Base-by-base conservation (phyloP, 371 early-diverging fungal genomes). In the Pancytospora philotis region DNA sequence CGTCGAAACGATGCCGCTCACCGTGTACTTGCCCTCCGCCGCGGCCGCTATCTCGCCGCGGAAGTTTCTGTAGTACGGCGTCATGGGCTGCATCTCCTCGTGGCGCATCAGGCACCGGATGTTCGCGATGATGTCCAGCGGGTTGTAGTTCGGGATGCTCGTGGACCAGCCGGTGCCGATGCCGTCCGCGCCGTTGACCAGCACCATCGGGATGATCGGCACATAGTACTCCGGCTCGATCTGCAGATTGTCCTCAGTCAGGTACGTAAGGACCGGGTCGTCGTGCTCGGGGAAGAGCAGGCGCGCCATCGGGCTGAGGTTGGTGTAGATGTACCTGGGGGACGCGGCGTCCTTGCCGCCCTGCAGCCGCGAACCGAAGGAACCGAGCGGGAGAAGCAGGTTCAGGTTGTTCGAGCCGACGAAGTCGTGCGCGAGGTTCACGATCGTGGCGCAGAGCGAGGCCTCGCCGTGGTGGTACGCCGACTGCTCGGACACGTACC, bases 391-490 rank as follows among this genome's bases (percentile, higher is more conserved):
- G 49, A 86, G 82, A 4, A 98, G 79, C 65, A 97, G 72, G 57
- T 89, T 88, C 74, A 98, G 84, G 79, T 98, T 98, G 82, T 96
- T 97, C 34, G 76, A 73, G 34, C 99, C 99, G 13, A 95, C 90
- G 83, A 87, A 97, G 76, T 92, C 87, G 76, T 97, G 95, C 0
- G 98, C 99, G 85, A 98, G 83, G 60, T 86, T 87, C 55, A 98
- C 86, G 57, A 98, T 93, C 0, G 95, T 93, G n/a, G 86, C 71
- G 2, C 83, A 76, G 74, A 98, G 82, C 80, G 88, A 87, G 61
- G 79, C 81, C 78, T 98, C 98, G 69, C 98, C 98, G 77, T 98
- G 98, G 81, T 97, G 98, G 78, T 98, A 97, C 6, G 91, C 87
- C 3, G 93, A 84, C 68, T 90, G 85, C 72, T 92, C 92, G 3